Evolutionary conservation across 169 alveolate species (phyloP), one percentile per base, ranked within the genome.

Genomic region (Eimeria tenella): DNA sequence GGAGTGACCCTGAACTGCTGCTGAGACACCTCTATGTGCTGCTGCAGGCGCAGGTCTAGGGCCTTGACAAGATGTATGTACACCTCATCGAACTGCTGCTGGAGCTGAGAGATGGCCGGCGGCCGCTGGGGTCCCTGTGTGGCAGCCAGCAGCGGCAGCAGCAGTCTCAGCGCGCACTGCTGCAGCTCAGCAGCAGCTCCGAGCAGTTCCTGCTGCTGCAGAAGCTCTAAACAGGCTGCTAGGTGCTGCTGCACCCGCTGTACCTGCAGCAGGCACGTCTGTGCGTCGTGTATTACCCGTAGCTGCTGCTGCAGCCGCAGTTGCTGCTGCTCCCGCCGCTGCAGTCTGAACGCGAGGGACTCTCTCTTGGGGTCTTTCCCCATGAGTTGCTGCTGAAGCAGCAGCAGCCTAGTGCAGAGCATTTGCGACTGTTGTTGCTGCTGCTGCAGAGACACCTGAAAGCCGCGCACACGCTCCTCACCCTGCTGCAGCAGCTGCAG

Each of bases 41-140:
- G 86, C 65, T 19, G 86, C 68, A 75, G 86, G n/a, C 55, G 86
- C 65, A 52, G 6, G 68, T 75, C 86, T 42, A 75, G 86, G 86
- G 86, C 60, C 23, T 50, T 49, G 5, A 75, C 86, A 17, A 75
- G 86, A 17, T 52, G 86, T 6, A 31, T 50, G 86, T 75, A 52
- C 86, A 75, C 86, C 68, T 75, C 68, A 52, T 31, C 65, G 55
- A 75, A 75, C 65, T 75, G 86, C 86, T 75, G 86, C 49, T 50
- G 86, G 49, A 75, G 65, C 86, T 75, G 63, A 31, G 49, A 17
- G 9, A 75, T 56, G 50, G 55, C 68, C n/a, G 86, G 63, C 19
- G 65, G 86, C 86, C 23, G 68, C 68, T 75, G 60, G 63, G 49
- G 31, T 50, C 65, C 86, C 55, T 31, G 1, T 50, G 86, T 50